Base-by-base conservation (phyloP, 768 basidiomycete genomes). In the Leccinellum luteum region DNA sequence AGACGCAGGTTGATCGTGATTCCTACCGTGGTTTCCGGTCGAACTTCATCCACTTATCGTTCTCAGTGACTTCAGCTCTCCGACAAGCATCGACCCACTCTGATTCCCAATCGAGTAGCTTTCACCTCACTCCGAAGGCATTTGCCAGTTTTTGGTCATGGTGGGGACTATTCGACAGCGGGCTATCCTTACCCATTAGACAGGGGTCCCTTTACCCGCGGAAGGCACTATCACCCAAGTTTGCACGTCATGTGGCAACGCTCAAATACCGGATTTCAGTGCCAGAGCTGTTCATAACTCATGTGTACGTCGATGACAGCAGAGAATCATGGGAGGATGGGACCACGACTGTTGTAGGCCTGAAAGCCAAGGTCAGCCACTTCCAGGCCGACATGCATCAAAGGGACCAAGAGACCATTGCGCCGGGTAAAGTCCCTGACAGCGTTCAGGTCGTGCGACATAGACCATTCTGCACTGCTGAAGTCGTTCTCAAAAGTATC, bases 351-450 rank as follows among this genome's bases (percentile, higher is more conserved):
- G 87, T 87, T 71, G 82, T 97, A 34, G 95, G 94, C 4, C 77
- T 95, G 35, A 98, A 98, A 70, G 90, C 85, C 17, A 80, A 86
- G 66, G 83, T 95, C 35, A 85, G 86, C 34, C 82, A 85, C 49
- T 85, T 97, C 67, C 86, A 89, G 60, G 92, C 89, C 47, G 95
- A 98, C 67, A 81, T 95, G 76, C 95, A 98, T 70, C 94, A 97
- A 73, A 81, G 94, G 51, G 88, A 90, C 59, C 89, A 94, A 74
- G 92, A 95, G 75, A 80, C 81, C 8, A 76, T 76, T 1, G 80
- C 86, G 1, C 75, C 79, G 8, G 85, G 85, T n/a, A 75, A 78
- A 52, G 73, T 79, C 49, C 78, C 85, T 7, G 75, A 83, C 23
- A 79, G 81, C n/a, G 79, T 78, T 19, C 86, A 86, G 66, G 77